Evolutionary conservation across 306 rosid species (phyloP).

Genomic region (Trifolium pratense): DNA sequence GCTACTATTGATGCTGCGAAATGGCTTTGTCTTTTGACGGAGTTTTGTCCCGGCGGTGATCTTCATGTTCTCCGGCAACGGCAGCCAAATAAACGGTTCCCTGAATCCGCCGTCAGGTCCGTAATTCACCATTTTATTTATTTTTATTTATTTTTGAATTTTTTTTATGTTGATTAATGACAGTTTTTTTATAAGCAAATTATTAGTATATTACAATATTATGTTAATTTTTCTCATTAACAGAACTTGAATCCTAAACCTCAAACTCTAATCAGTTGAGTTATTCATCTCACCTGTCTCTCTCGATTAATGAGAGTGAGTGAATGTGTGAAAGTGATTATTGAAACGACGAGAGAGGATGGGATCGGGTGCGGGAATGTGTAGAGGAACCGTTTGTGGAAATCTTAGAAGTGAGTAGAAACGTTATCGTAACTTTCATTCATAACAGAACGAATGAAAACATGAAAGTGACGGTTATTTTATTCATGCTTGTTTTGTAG

Average conservation of each 20-base stretch:
- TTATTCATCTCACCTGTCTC: no score
- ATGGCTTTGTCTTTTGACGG: conserved; percentile 77
- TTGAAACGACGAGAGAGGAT: background rate
- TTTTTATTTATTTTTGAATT: no score
- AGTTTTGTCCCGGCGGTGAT: conserved; percentile 93
- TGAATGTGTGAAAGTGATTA: background rate
- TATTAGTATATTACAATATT: no score
- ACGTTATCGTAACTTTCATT: conserved; percentile 21
- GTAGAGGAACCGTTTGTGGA: conserved; percentile 1
- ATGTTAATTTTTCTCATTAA: no score
- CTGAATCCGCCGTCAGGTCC: conserved; percentile 76
- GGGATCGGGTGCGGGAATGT: conserved; percentile 40
- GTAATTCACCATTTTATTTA: background rate
- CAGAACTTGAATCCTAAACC: no score
- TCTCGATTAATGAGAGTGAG: no score
- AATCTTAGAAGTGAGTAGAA: background rate
- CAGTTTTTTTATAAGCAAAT: no score
- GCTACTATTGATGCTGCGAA: conserved; percentile 68
- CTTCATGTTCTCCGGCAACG: conserved; percentile 88
- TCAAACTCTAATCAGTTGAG: no score
- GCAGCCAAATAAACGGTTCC: conserved; percentile 69
- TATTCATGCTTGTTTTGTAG: conserved; percentile 5
- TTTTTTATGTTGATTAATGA: no score
- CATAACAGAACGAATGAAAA: conserved; percentile 24
- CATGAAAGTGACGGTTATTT: conserved; percentile 44